Conservation (phyloP, 2,329 filamentous ascomycete genomes). For the Colletotrichum incanum region DNA sequence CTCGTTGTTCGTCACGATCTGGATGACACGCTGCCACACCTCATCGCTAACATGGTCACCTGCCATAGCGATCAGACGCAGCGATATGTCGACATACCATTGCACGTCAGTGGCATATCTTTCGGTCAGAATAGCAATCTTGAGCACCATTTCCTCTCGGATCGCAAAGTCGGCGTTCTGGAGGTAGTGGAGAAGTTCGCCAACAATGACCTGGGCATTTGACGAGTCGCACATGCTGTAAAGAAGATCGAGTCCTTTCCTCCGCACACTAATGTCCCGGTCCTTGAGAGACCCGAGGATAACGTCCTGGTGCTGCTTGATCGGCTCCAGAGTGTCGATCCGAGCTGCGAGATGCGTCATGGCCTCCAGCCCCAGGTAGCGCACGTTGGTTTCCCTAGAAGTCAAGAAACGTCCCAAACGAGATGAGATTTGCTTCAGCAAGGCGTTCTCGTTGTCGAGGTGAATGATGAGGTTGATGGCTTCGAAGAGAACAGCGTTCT, state of each 20-base stretch:
- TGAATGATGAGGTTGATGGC: slow-evolving; percentile 99
- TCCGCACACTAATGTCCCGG: slow-evolving; percentile 94
- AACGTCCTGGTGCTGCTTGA: slow-evolving; percentile 97
- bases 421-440: slow-evolving; percentile 96
- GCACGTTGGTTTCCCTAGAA: slow-evolving; percentile 96
- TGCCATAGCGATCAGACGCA: slow-evolving; percentile 94
- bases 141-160: slow-evolving; percentile 98
- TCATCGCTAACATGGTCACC: slow-evolving; percentile 99
- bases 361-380: slow-evolving; percentile 94
- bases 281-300: slow-evolving; percentile 96
- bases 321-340: slow-evolving; percentile 93
- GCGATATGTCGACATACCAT: slow-evolving; percentile 99
- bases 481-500: slow-evolving; percentile 98
- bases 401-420: slow-evolving; percentile 96
- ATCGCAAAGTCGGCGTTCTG: slow-evolving; percentile 98
- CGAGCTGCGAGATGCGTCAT: slow-evolving; percentile 98
- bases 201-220: slow-evolving; percentile 95
- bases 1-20: slow-evolving; percentile 99
- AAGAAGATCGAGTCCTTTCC: slow-evolving; percentile 94
- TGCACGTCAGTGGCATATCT: slow-evolving; percentile 99
- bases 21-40: slow-evolving; percentile 98
- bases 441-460: slow-evolving; percentile 91
- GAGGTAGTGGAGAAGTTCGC: slow-evolving; percentile 92
- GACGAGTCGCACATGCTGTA: slow-evolving; percentile 99
- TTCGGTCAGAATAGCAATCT: slow-evolving; percentile 97